Conservation (phyloP, 2,329 filamentous ascomycete species). For the Verticillium longisporum region DNA sequence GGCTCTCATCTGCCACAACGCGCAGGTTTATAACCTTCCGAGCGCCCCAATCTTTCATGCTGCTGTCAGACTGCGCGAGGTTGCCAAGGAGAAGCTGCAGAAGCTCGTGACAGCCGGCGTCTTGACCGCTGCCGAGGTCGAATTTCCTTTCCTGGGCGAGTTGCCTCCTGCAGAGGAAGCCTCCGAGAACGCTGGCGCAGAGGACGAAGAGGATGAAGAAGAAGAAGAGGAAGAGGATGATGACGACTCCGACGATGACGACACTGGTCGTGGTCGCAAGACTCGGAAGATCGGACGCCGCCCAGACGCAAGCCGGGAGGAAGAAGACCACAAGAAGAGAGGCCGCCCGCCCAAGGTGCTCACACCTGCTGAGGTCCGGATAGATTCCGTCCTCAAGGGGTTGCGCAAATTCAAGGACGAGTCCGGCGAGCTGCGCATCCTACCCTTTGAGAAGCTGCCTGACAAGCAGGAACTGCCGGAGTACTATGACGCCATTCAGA, state of each 20-base stretch:
- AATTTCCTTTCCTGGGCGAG: constrained; percentile 81
- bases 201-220: constrained; percentile 53
- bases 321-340: constrained; percentile 65
- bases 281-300: constrained; percentile 37
- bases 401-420: constrained; percentile 75
- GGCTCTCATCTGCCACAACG: constrained; percentile 89
- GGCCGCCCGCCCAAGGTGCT: constrained; percentile 85
- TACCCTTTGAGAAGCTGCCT: constrained; percentile 82
- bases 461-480: constrained; percentile 80
- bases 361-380: constrained; percentile 86
- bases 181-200: constrained; percentile 51
- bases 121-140: constrained; percentile 63
- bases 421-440: constrained; percentile 67
- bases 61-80: constrained; percentile 66
- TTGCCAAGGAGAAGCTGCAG: constrained; percentile 69
- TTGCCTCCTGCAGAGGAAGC: constrained; percentile 81
- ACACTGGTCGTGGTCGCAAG: constrained; percentile 51
- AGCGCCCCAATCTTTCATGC: constrained; percentile 86
- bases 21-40: constrained; percentile 92
- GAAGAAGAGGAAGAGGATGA: constrained; percentile 70
- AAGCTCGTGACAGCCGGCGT: constrained; percentile 63
- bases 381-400: constrained; percentile 80
- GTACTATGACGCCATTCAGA: constrained; percentile 81
- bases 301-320: constrained; percentile 37
- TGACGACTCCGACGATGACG: constrained; percentile 67